phyloP scores from a whole-genome alignment of 2,329 filamentous ascomycete species.

The Xylariaceae sp. region DNA sequence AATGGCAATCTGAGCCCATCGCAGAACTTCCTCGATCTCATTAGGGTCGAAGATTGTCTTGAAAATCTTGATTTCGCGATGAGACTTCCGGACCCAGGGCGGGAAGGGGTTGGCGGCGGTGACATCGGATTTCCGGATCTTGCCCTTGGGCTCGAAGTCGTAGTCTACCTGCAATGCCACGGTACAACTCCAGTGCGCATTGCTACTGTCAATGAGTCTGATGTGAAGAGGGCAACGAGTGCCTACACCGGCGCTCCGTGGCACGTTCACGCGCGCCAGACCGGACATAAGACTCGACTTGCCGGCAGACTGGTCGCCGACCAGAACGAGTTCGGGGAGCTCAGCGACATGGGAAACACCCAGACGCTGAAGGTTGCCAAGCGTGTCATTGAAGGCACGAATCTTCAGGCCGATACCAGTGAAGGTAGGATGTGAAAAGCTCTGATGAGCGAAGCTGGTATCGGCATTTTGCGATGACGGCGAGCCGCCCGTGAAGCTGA shows the following conservation, averaged over 20 bases:
- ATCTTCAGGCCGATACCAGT: conserved; percentile 56
- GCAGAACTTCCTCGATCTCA: conserved; percentile 62
- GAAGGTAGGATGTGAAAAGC: conserved; percentile 37
- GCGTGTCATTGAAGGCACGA: conserved; percentile 59
- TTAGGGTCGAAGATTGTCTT: conserved; percentile 55
- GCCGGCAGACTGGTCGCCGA: conserved; percentile 80
- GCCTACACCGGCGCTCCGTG: conserved; percentile 49
- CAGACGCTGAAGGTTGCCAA: conserved; percentile 64
- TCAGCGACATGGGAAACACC: conserved; percentile 67
- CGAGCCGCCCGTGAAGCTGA: conserved; percentile 15
- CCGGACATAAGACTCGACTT: conserved; percentile 59
- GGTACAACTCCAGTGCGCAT: conserved; percentile 59
- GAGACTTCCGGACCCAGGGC: conserved; percentile 55
- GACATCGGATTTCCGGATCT: conserved; percentile 43
- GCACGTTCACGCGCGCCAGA: conserved; percentile 54
- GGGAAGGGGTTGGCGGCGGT: conserved; percentile 52
- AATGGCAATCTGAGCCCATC: conserved; percentile 71
- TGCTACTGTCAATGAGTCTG: conserved; percentile 54
- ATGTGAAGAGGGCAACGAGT: conserved; percentile 80
- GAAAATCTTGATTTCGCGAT: conserved; percentile 52
- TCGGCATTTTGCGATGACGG: conserved; percentile 26
- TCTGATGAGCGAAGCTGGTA: conserved; percentile 28
- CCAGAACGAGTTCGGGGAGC: conserved; percentile 73
- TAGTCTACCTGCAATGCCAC: conserved; percentile 65
- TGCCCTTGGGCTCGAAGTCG: conserved; percentile 41